Base-by-base conservation (phyloP, 2,329 filamentous ascomycete genomes). In the Parastagonospora avenae region DNA sequence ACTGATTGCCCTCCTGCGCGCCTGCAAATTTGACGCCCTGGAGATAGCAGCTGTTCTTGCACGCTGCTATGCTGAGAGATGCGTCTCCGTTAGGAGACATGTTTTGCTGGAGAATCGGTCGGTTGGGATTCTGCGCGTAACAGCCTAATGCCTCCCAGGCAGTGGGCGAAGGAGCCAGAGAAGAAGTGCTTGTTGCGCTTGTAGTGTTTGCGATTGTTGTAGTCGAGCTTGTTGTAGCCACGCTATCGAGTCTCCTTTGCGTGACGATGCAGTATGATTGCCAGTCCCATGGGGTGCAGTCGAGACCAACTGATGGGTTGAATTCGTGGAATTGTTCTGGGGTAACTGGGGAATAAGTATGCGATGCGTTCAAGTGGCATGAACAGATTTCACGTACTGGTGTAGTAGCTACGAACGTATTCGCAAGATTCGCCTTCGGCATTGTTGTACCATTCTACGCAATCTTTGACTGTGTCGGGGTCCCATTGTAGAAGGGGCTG, bases 1-100 rank as follows among this genome's bases (percentile, higher is more conserved):
- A 62, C 41, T 59, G 52, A 15, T 62, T 54, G 10, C 57, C 54
- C 35, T 53, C 9, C 44, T 60, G 52, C 41, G 55, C 54, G 41
- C 53, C 53, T 8, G 42, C 53, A 14, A 52, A 55, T 2, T 11
- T 2, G 28, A 24, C 52, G 8, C 45, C 48, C 12, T 4, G 6
- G 14, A 35, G 44, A 39, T 55, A 55, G 44, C 52, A 55, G 16
- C 11, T 52, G 11, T 55, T 12, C 32, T 55, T 27, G 41, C 52
- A 55, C 12, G 46, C 46, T 14, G 41, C 27, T 31, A 50, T 46
- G 12, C 42, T 54, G 4, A 47, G 38, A 16, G 33, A 43, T 37
- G 37, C 10, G 31, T 57, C 54, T 19, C 56, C 52, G 15, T 43
- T 52, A 0, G 45, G 41, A 29, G 40, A 46, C 44, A 60, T 56